Percentiles rank a stretch among this genome's conserved stretches.
phyloP scores from a whole-genome alignment of 805 yeast species.

The Pichia kluyveri region DNA sequence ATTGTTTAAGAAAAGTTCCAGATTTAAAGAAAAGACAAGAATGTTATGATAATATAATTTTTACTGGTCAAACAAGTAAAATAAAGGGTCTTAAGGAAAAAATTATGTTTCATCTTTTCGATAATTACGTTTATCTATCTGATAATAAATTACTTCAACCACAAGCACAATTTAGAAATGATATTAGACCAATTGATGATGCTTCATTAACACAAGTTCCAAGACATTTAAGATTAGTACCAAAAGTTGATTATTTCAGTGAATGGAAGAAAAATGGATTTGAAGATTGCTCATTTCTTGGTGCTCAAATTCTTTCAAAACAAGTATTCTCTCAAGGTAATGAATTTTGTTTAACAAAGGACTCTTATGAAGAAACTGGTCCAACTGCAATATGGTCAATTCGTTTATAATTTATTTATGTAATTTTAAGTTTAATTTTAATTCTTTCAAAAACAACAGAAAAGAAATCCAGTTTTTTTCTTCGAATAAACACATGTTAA shows the following conservation, averaged over 20 bases:
- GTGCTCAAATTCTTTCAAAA: constrained; percentile 81
- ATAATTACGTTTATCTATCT: constrained; percentile 18
- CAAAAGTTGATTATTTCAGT: constrained; percentile 85
- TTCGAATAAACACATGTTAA: background rate
- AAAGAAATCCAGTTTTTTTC: background rate
- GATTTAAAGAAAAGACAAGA: constrained; percentile 69
- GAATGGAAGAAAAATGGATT: constrained; percentile 84
- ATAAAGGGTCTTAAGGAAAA: constrained; percentile 74
- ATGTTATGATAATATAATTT: constrained; percentile 73
- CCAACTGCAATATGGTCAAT: constrained; percentile 70
- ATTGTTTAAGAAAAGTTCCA: constrained; percentile 40
- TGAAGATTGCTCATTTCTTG: constrained; percentile 71
- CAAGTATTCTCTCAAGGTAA: constrained; percentile 67
- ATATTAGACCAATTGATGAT: constrained; percentile 18
- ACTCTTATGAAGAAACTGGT: constrained; percentile 68
- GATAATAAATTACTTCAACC: constrained; percentile 12
- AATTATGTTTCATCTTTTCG: constrained; percentile 42
- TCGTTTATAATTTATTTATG: constrained; percentile 13
- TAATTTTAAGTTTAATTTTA: background rate
- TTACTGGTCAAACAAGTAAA: constrained; percentile 69
- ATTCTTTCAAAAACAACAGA: background rate
- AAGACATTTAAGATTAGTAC: constrained; percentile 54
- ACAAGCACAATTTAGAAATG: constrained; percentile 24
- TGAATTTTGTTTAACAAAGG: constrained; percentile 60
- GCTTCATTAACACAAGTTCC: constrained; percentile 58